Evolutionary conservation across 345 rosid species (phyloP), one percentile per base, ranked within the genome.

Genomic region (Euphorbia peplus): DNA sequence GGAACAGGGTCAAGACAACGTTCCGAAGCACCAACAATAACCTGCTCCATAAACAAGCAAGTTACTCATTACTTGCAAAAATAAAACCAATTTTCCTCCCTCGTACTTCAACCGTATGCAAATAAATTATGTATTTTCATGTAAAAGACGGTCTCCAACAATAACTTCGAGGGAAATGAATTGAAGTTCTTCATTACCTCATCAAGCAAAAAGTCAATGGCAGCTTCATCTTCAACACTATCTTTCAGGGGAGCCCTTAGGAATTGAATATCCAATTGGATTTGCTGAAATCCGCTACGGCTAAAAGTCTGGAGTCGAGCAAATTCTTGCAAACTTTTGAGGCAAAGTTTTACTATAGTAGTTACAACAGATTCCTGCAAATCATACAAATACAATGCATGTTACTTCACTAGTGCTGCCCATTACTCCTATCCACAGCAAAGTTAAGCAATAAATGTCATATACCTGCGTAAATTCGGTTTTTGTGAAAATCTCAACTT

Each of bases 271-370:
- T 95, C 99, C 77, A 95, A 69, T 80, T 91, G 99, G 78, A 92
- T 95, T 78, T 95, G 99, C 81, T 95, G 99, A 80, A 95, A 92
- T 66, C 99, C 99, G 68, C 98, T 90, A 54, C 98, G 79, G 74
- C 92, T 92, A 75, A 92, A 87, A 44, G 99, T 92, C 76, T 90
- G 93, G 41, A 95, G 90, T 39, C 99, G 82, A 21, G 88, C 98
- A 81, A 84, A 90, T 83, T 95, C 98, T 88, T 83, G 97, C 72
- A 92, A 78, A 80, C 98, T 95, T 82, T 90, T 95, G 29, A 95
- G 89, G 70, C 96, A 85, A 47, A 90, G 83, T 80, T 95, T 95
- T 70, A 90, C 85, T 30, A 78, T 79, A 41, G 92, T 84, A 4
- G 90, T 86, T 7, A 87, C 69, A 69, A 92, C 92, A 0, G 98